phyloP scores from a whole-genome alignment of 1,139 yeast species.

The Meyerozyma smithsonii region DNA sequence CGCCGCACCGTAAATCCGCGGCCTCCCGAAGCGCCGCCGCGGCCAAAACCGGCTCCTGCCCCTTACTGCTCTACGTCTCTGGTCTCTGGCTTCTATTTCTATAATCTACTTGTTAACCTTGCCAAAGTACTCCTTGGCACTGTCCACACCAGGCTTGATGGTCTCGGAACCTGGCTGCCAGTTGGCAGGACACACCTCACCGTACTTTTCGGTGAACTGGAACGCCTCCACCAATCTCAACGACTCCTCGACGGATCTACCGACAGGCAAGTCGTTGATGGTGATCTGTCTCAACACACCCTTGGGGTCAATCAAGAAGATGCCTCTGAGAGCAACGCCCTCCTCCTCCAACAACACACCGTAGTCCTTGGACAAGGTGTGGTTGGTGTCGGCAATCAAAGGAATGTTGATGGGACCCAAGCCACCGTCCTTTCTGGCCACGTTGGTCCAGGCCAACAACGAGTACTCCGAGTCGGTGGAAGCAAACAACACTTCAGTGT shows the following conservation, averaged over 20 bases:
- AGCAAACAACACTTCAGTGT: constrained; percentile 86
- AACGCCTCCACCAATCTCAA: constrained; percentile 96
- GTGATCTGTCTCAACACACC: constrained; percentile 94
- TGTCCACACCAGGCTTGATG: constrained; percentile 81
- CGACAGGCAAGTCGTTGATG: constrained; percentile 97
- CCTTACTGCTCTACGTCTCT: not conserved
- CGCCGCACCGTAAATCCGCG: too few species aligned
- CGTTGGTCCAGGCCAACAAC: constrained; percentile 96
- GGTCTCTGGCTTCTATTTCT: not conserved
- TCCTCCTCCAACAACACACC: constrained; percentile 95
- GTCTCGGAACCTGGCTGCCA: constrained; percentile 97
- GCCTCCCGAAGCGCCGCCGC: too few species aligned
- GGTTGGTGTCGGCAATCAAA: constrained; percentile 94
- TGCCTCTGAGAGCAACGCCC: constrained; percentile 96
- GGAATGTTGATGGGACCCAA: constrained; percentile 93
- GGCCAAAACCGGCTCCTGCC: not conserved
- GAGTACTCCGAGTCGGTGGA: constrained; percentile 98
- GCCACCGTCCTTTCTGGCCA: constrained; percentile 96
- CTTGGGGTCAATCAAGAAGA: constrained; percentile 94
- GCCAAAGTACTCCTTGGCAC: constrained; percentile 77
- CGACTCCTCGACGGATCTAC: constrained; percentile 97
- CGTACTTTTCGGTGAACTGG: constrained; percentile 97
- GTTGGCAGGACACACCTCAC: constrained; percentile 99
- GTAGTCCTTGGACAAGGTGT: constrained; percentile 87
- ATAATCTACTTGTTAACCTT: constrained; percentile 50